Evolutionary conservation across 2,329 filamentous ascomycete species (phyloP).

Genomic region (Arthroderma uncinatum): DNA sequence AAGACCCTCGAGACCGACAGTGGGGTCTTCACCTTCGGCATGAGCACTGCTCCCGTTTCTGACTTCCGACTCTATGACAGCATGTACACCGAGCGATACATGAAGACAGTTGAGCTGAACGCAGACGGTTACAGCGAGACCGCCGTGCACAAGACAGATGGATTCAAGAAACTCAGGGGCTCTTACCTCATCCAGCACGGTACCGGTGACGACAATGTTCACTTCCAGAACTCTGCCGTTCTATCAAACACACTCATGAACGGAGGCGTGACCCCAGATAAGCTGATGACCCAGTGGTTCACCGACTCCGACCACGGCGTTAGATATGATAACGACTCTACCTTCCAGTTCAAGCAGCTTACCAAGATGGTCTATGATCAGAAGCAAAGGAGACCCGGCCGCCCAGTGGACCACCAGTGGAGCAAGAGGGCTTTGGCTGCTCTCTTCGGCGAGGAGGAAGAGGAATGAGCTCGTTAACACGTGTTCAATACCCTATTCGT

Average conservation of each 20-base stretch:
- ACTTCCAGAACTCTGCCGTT: conserved; percentile 56
- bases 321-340: conserved; percentile 44
- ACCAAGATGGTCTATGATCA: conserved; percentile 51
- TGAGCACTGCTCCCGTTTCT: conserved; percentile 54
- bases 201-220: conserved; percentile 59
- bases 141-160: conserved; percentile 46
- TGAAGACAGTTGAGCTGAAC: conserved; percentile 52
- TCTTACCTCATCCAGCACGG: conserved; percentile 55
- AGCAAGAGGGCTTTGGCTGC: conserved; percentile 26
- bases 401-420: conserved; percentile 38
- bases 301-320: conserved; percentile 56
- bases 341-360: conserved; percentile 53
- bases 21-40: conserved; percentile 49
- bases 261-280: conserved; percentile 47
- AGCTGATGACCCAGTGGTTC: conserved; percentile 54
- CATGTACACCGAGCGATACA: conserved; percentile 62
- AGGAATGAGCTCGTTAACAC: not conserved
- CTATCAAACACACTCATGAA: conserved; percentile 52
- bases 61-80: conserved; percentile 63
- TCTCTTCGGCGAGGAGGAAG: not conserved
- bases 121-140: conserved; percentile 49
- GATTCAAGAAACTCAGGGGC: conserved; percentile 53
- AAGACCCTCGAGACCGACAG: conserved; percentile 55
- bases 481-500: not conserved
- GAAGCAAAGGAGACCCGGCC: conserved; percentile 39